Conservation (phyloP, 345 rosid genomes). For the Eucalyptus regnans region DNA sequence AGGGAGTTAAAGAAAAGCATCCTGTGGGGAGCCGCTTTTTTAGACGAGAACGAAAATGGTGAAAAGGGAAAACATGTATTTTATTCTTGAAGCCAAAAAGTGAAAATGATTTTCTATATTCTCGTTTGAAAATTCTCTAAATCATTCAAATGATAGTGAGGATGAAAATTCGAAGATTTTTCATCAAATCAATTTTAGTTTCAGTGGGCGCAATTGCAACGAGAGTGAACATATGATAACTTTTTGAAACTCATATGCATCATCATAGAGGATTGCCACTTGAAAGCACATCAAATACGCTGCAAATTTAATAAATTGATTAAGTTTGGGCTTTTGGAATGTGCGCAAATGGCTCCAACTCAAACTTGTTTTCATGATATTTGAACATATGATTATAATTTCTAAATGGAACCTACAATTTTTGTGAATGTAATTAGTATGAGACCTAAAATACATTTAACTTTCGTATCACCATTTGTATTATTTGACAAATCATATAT, state of each 20-base stretch:
- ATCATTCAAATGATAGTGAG: background rate
- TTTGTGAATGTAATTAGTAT: background rate
- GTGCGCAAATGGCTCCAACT: background rate
- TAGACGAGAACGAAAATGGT: background rate
- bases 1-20: background rate
- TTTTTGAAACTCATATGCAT: background rate
- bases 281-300: fast-evolving
- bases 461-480: background rate
- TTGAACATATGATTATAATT: background rate
- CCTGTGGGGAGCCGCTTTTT: background rate
- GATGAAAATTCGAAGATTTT: too few relatives aligned
- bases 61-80: too few relatives aligned
- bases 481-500: background rate
- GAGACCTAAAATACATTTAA: background rate
- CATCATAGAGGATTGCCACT: fast-evolving
- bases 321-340: background rate
- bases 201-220: background rate
- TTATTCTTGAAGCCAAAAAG: too few relatives aligned
- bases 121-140: background rate
- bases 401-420: background rate
- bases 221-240: background rate
- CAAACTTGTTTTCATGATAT: background rate
- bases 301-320: background rate
- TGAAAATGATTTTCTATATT: too few relatives aligned
- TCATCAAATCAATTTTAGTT: background rate